phyloP scores from a whole-genome alignment of 2,329 filamentous ascomycete species.

The Botryotinia narcissicola region DNA sequence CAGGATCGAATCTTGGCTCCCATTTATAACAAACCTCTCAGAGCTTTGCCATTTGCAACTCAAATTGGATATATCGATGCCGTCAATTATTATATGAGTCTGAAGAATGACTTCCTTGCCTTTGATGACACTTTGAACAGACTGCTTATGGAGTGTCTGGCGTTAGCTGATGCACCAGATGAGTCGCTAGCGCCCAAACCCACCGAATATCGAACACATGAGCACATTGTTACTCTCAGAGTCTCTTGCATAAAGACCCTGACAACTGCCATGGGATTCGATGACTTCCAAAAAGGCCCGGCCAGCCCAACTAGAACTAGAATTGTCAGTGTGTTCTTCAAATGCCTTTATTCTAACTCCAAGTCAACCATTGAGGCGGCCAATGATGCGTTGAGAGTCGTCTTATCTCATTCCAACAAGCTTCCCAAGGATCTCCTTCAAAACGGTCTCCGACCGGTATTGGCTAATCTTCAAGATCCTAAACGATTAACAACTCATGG shows the following conservation, averaged over 20 bases:
- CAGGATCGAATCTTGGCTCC: conserved; percentile 86
- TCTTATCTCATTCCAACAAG: conserved; percentile 84
- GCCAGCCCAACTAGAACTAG: conserved; percentile 63
- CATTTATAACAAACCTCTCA: conserved; percentile 91
- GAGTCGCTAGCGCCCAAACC: conserved; percentile 91
- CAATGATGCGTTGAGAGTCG: conserved; percentile 83
- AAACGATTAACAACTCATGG: conserved; percentile 86
- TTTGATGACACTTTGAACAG: conserved; percentile 92
- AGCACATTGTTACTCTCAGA: conserved; percentile 85
- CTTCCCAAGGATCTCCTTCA: conserved; percentile 94
- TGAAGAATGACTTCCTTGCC: conserved; percentile 83
- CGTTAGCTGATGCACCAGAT: conserved; percentile 90
- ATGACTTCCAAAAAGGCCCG: conserved; percentile 79
- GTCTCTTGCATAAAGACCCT: conserved; percentile 92
- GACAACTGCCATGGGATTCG: conserved; percentile 88
- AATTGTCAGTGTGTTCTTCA: conserved; percentile 97
- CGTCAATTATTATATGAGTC: conserved; percentile 87
- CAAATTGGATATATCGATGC: conserved; percentile 99
- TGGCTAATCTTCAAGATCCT: conserved; percentile 93
- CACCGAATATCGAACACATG: conserved; percentile 90
- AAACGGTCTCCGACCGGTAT: conserved; percentile 87
- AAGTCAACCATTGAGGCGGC: conserved; percentile 90
- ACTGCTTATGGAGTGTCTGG: conserved; percentile 88
- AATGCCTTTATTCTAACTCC: conserved; percentile 90
- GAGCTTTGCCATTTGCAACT: conserved; percentile 87